Conservation (phyloP, 352 stramenopile genomes). For the Peronospora belbahrii region DNA sequence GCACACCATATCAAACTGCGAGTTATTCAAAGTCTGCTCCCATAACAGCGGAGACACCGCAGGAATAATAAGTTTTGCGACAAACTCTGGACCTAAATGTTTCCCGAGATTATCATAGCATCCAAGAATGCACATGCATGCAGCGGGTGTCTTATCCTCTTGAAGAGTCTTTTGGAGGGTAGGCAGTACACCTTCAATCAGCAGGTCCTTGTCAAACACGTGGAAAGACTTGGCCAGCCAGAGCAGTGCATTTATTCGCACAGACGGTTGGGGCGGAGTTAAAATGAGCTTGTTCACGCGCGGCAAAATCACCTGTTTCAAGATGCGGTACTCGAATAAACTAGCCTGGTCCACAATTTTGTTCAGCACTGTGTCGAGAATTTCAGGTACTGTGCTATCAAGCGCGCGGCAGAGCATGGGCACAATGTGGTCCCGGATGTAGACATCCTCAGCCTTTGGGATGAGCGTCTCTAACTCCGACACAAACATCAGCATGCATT, state of each 20-base stretch:
- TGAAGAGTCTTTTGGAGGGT: slow-evolving; percentile 67
- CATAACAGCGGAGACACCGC: slow-evolving; percentile 73
- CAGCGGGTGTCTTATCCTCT: slow-evolving; percentile 73
- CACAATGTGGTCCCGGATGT: slow-evolving; percentile 85
- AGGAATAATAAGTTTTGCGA: slow-evolving; percentile 77
- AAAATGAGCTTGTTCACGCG: slow-evolving; percentile 86
- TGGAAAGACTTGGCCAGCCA: slow-evolving; percentile 86
- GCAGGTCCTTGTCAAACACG: slow-evolving; percentile 83
- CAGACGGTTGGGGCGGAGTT: slow-evolving; percentile 67
- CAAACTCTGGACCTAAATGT: slow-evolving; percentile 73
- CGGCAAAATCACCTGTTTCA: slow-evolving; percentile 82
- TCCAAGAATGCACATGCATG: slow-evolving; percentile 83
- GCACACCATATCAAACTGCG: slow-evolving; percentile 81
- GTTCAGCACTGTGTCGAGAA: slow-evolving; percentile 82
- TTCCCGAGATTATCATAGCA: slow-evolving; percentile 88
- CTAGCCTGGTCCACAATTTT: slow-evolving; percentile 84
- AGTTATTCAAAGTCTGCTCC: slow-evolving; percentile 70
- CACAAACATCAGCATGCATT: slow-evolving; percentile 89
- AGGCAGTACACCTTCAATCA: slow-evolving; percentile 77
- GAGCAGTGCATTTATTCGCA: slow-evolving; percentile 79
- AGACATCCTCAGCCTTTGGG: slow-evolving; percentile 79
- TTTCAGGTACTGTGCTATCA: slow-evolving; percentile 78
- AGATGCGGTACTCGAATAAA: slow-evolving; percentile 83
- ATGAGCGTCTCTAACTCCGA: slow-evolving; percentile 76
- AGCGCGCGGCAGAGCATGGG: slow-evolving; percentile 80